phyloP scores from a whole-genome alignment of 257 asterid genomes.

The Solanum paucissectum region DNA sequence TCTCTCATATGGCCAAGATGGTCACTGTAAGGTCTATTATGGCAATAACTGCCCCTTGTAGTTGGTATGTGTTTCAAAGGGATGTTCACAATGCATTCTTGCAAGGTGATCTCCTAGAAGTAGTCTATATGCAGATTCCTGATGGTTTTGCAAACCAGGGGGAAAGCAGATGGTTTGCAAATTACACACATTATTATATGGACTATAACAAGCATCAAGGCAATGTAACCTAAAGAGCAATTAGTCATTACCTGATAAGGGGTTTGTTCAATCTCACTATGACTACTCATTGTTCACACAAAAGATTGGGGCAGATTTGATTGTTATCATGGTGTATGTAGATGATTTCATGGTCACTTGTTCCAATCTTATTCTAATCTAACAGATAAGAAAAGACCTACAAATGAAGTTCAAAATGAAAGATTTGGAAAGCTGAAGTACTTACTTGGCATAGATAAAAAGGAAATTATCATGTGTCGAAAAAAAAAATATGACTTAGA shows the following conservation, averaged over 20 bases:
- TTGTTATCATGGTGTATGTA: no score
- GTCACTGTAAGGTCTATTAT: background rate
- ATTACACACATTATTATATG: no score
- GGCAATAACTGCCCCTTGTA: background rate
- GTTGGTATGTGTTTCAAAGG: background rate
- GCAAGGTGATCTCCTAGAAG: background rate
- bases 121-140: background rate
- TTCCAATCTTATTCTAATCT: background rate
- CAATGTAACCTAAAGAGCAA: no score
- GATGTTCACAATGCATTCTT: background rate
- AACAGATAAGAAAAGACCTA: background rate
- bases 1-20: background rate
- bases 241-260: no score
- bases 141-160: background rate
- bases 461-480: background rate
- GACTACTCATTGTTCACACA: no score
- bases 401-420: background rate
- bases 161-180: no score
- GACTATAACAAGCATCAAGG: no score
- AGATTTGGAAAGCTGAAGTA: background rate
- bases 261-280: no score
- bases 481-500: background rate
- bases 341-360: background rate
- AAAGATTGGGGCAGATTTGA: no score
- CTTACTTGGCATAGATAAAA: background rate